These are phyloP conservation scores for Microcyclospora tardicrescens DNA, from an alignment of 2,329 filamentous ascomycete genomes.

Conservation along the genomic window DNA sequence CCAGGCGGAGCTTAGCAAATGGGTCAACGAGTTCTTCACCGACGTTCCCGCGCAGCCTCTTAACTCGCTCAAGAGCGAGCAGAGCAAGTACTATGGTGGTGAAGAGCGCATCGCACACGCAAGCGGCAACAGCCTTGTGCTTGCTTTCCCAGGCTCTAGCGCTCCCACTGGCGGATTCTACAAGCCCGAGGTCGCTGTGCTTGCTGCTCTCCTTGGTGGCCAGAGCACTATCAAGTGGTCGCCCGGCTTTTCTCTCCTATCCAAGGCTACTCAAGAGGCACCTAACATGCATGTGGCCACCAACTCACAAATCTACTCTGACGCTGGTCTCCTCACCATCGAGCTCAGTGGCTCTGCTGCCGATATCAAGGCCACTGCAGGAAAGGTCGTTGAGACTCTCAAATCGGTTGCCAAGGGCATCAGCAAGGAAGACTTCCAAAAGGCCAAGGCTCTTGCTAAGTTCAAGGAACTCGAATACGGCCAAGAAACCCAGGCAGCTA, in stretches of 20 bases:
- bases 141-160: conserved; percentile 86
- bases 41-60: conserved; percentile 43
- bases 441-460: conserved; percentile 86
- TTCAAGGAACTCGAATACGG: conserved; percentile 77
- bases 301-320: conserved; percentile 76
- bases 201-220: conserved; percentile 80
- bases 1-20: conserved; percentile 65
- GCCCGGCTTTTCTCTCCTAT: conserved; percentile 77
- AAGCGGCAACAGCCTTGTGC: conserved; percentile 68
- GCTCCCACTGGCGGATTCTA: conserved; percentile 56
- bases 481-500: conserved; percentile 62
- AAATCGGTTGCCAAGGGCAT: conserved; percentile 62
- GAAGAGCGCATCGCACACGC: conserved; percentile 77
- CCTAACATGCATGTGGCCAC: conserved; percentile 58
- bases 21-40: conserved; percentile 88
- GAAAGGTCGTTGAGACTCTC: conserved; percentile 66
- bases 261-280: conserved; percentile 59
- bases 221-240: conserved; percentile 92
- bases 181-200: conserved; percentile 82
- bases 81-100: conserved; percentile 84
- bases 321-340: conserved; percentile 80
- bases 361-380: conserved; percentile 60
- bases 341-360: conserved; percentile 63
- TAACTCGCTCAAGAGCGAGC: conserved; percentile 44
- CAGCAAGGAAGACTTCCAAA: conserved; percentile 73